These are phyloP conservation scores for Elaeis guineensis DNA, from an alignment of 176 grass and related monocot species.

Conservation along the genomic window DNA sequence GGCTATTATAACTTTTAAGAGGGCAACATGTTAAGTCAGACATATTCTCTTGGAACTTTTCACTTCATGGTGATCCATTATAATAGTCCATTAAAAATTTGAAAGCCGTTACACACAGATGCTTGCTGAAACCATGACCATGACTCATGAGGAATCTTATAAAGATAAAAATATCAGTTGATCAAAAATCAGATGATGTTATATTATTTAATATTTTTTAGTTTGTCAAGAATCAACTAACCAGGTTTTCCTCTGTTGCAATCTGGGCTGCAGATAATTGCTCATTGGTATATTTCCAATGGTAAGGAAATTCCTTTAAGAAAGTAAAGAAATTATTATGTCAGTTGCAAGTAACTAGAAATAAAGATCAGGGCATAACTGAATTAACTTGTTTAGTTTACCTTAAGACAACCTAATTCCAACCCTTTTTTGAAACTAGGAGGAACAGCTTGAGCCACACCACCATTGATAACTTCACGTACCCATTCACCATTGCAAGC, in stretches of 20 bases:
- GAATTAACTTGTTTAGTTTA: slow-evolving; percentile 3
- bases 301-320: slow-evolving; percentile 53
- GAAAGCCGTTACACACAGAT: too few relatives aligned
- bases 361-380: background rate
- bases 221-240: background rate
- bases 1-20: too few relatives aligned
- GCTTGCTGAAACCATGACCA: too few relatives aligned
- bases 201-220: too few relatives aligned
- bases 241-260: slow-evolving; percentile 6
- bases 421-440: slow-evolving; percentile 74
- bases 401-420: slow-evolving; percentile 73
- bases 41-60: too few relatives aligned
- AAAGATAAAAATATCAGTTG: too few relatives aligned
- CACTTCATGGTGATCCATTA: too few relatives aligned
- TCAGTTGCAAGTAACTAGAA: background rate
- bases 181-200: too few relatives aligned
- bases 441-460: slow-evolving; percentile 34
- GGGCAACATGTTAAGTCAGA: too few relatives aligned
- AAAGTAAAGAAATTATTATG: background rate
- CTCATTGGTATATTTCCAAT: slow-evolving; percentile 28
- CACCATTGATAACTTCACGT: slow-evolving; percentile 45
- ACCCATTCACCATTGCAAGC: slow-evolving; percentile 63
- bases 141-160: background rate
- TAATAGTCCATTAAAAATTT: too few relatives aligned
- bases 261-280: slow-evolving; percentile 13